Evolutionary conservation across 306 rosid genomes (phyloP), one percentile per base, ranked within the genome.

Genomic region (Oemleria cerasiformis): DNA sequence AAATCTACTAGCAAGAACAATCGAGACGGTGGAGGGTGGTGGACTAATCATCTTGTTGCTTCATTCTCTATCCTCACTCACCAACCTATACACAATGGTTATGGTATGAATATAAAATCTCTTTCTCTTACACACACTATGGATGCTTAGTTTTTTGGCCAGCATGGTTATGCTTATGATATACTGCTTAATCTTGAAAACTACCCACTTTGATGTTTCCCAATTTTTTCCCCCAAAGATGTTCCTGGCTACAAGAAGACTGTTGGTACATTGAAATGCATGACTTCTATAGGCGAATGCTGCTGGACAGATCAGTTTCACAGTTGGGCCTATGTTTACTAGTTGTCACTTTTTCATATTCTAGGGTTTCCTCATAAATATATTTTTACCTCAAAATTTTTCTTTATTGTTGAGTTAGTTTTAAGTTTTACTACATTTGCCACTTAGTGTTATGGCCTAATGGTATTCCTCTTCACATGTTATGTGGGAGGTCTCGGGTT

Each of bases 11-110:
- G 99, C 97, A 68, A 89, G 99, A 80, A 87, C 99, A 0, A 89
- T 94, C 72, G 99, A 94, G 83, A 94, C 99, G 0, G 99, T 91
- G 71, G 96, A 94, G 84, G 99, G 99, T 74, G 99, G 99, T 50
- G 99, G 99, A 53, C n/a, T 94, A 78, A 54, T 94, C 67, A 50
- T 94, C 73, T 83, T 94, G 84, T 78, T 94, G 56, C 82, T 94
- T 68, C 95, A 84, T 65, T 84, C 99, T 67, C 75, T 94, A 30
- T 64, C 95, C 70, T 94, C 99, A 5, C 81, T 94, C 76, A 91
- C 99, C 76, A 94, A 91, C 79, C 84, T 94, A 68, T 94, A 74
- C 86, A 91, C 99, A 72, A 94, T 94, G 99, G 95, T 91, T 70
- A 94, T 94, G 99, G 99, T 94, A 87, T 67, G 90, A 40, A 70